Base-by-base conservation (phyloP, 495 filamentous ascomycete species). In the Xylaria grammica region DNA sequence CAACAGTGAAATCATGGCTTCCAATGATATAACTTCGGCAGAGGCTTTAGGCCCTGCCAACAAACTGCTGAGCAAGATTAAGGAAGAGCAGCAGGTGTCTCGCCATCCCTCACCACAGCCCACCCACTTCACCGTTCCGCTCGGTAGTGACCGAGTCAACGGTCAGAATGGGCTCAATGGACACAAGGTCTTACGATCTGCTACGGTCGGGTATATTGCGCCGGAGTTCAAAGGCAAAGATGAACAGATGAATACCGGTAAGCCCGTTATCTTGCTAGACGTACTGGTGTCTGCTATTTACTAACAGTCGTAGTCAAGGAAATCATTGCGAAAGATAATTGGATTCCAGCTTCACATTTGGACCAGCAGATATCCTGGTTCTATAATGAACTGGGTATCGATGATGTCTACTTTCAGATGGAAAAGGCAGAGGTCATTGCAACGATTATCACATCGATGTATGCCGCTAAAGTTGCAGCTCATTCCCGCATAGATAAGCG, bases 351-450 rank as follows among this genome's bases (percentile, higher is more conserved):
- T 57, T 85, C 91, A 45, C 90, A 97, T 66, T 84, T 97, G 40
- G 87, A 93, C 61, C 84, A 87, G 2, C 93, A 99, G 78, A 91
- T 92, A 32, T 84, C 85, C 19, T 98, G 95, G 96, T 99, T 99
- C 83, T 99, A 99, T 80, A 91, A 95, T 68, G 90, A 93, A 74
- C 85, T 99, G 15, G 96, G 95, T 56, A 99, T 99, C 71, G 95
- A 99, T 77, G 95, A 99, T 78, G 94, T 97, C 81, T 99, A 99
- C 79, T 99, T 99, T 82, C 90, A 96, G 74, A 91, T 92, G 38
- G 95, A 99, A 79, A 85, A 85, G 3, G 89, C 88, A 26, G 90
- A 93, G 45, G 91, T 90, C 53, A 94, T 99, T 66, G 90, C 92
- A 63, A 96, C 90, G 71, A 91, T 97, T 73, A 92, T 99, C 66